Percentiles rank a stretch among this genome's conserved stretches.
Evolutionary conservation across 306 rosid species (phyloP).

Genomic region (Quercus berberidifolia): DNA sequence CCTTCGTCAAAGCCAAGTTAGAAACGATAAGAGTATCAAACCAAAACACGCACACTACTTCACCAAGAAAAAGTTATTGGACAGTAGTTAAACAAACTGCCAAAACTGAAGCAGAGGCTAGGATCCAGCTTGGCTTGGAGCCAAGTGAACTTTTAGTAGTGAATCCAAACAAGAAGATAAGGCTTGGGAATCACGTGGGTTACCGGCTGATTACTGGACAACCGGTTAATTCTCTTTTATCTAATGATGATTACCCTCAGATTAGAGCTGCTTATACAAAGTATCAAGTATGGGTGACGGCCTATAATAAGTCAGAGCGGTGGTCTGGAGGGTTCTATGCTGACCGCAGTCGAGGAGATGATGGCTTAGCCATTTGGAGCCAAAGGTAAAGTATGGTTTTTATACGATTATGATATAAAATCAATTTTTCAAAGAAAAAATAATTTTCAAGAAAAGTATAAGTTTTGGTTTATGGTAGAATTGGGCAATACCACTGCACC

Average conservation of each 20-base stretch:
- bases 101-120: constrained; percentile 58
- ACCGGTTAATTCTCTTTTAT: constrained; percentile 50
- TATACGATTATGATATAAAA: too few relatives aligned
- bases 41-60: background rate
- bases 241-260: constrained; percentile 71
- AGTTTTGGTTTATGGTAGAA: too few relatives aligned
- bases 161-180: constrained; percentile 60
- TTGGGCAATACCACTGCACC: too few relatives aligned
- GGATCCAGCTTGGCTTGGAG: constrained; percentile 52
- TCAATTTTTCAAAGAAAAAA: background rate
- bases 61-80: constrained; percentile 82
- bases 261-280: constrained; percentile 66
- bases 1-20: constrained; percentile 60
- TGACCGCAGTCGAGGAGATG: constrained; percentile 79
- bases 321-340: constrained; percentile 83
- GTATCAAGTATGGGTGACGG: constrained; percentile 75
- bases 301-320: constrained; percentile 72
- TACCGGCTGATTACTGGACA: constrained; percentile 64
- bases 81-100: constrained; percentile 50
- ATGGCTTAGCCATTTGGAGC: constrained; percentile 82
- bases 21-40: constrained; percentile 25
- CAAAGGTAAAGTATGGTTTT: constrained; percentile 36
- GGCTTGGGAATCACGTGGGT: constrained; percentile 66
- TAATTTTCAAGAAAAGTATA: too few relatives aligned
- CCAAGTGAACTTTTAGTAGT: constrained; percentile 57